Percentiles rank a stretch among this genome's conserved stretches.
Evolutionary conservation across 1,284 basidiomycete genomes (phyloP).

Genomic region (Boletus semigastroideus): DNA sequence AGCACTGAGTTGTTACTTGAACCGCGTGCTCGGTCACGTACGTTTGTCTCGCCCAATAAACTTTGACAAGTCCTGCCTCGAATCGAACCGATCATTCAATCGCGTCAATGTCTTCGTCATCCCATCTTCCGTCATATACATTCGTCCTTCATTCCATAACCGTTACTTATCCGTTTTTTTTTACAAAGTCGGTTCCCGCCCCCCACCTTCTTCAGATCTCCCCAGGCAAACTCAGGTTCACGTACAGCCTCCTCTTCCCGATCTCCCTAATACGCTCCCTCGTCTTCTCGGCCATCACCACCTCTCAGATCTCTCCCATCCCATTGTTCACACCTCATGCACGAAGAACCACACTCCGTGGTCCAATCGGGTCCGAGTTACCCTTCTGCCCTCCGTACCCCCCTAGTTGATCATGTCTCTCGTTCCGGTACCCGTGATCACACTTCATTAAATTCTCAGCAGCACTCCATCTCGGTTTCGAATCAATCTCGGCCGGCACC

Average conservation of each 20-base stretch:
- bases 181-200: slow-evolving; percentile 17
- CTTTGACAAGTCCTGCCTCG: slow-evolving; percentile 24
- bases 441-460: slow-evolving; percentile 11
- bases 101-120: slow-evolving; percentile 28
- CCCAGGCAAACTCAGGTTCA: slow-evolving; percentile 29
- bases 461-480: slow-evolving; percentile 13
- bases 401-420: slow-evolving; percentile 14
- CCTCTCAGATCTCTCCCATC: slow-evolving; percentile 5
- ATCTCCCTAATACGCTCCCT: slow-evolving; percentile 7
- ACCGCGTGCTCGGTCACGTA: slow-evolving; percentile 26
- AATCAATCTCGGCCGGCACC: slow-evolving; percentile 16
- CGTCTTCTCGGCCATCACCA: slow-evolving; percentile 8
- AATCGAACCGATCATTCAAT: slow-evolving; percentile 29
- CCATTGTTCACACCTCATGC: slow-evolving; percentile 8
- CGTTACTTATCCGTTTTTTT: slow-evolving; percentile 14
- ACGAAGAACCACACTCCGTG: background rate
- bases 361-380: slow-evolving; percentile 16
- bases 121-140: slow-evolving; percentile 4
- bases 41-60: slow-evolving; percentile 28
- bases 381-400: slow-evolving; percentile 3
- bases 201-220: slow-evolving; percentile 9
- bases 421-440: slow-evolving; percentile 16
- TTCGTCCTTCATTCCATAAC: slow-evolving; percentile 16
- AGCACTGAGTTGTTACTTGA: slow-evolving; percentile 4
- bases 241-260: slow-evolving; percentile 21